Evolutionary conservation across 169 alveolate genomes (phyloP), one percentile per base, ranked within the genome.

Genomic region (Plasmodium billcollinsi): DNA sequence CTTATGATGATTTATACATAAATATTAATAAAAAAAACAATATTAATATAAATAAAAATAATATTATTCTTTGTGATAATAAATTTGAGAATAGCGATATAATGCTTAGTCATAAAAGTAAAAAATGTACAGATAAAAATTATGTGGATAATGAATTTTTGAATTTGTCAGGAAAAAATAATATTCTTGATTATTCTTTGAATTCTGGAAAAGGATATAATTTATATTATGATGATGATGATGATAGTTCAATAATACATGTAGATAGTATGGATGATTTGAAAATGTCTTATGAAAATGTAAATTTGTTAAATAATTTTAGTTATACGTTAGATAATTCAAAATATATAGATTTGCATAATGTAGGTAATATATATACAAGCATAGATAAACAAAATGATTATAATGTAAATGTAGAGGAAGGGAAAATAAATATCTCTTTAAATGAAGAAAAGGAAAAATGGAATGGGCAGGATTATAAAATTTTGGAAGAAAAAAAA

Each of bases 191-290:
- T 2, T 56, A 56, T 14, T 66, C 74, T 24, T 26, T 66, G 21
- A 50, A 71, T 2, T 24, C 49, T 15, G 39, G 18, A 67, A 67
- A 69, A 69, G 26, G 75, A 63, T 21, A 62, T 62, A 12, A 18
- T 56, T 12, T 12, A 56, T 14, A 29, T 21, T 12, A 43, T 15
- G 74, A 33, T n/a, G 45, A 69, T 43, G 26, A 59, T 15, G 62
- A 67, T 67, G 29, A 39, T 1, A 39, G 18, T 15, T 67, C 61
- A 39, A 39, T 14, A 39, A 43, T 67, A n/a, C 54, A 67, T n/a
- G 24, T 67, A 39, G 59, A 67, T 5, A 67, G 58, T 67, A 8
- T 45, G 20, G 74, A 47, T 2, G 56, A 67, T 15, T 12, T 67
- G 39, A 43, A 15, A 67, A n/a, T 20, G n/a, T 43, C 59, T 0